A percentile compares a stretch with the other conserved stretches of the same genome.
Conservation (phyloP, 2,329 filamentous ascomycete species). For the Stemphylium lycopersici region DNA sequence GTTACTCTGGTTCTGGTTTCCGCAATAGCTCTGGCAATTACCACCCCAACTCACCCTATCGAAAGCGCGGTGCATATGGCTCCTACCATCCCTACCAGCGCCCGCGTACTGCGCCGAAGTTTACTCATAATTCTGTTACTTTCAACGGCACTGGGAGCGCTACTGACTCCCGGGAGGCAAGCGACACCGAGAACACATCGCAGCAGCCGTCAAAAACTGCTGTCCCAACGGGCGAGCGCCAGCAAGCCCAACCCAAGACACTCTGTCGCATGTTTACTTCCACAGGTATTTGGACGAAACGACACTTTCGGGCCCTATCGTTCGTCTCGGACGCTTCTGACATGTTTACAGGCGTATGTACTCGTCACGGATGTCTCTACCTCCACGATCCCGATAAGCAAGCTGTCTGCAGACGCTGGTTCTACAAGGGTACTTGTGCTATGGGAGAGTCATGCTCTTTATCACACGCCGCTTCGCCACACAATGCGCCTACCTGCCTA, state of each 20-base stretch:
- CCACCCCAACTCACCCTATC: not conserved
- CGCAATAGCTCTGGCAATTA: not conserved
- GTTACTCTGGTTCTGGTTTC: slow-evolving; percentile 4
- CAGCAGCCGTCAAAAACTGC: slow-evolving; percentile 4
- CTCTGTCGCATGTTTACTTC: slow-evolving; percentile 38
- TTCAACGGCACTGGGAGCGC: slow-evolving; percentile 16
- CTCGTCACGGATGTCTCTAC: slow-evolving; percentile 80
- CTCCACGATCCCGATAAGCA: slow-evolving; percentile 85
- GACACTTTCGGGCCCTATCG: slow-evolving; percentile 8
- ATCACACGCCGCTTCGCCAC: slow-evolving; percentile 81
- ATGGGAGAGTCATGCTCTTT: slow-evolving; percentile 84
- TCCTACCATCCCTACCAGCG: slow-evolving; percentile 34
- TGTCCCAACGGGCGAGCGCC: slow-evolving; percentile 7
- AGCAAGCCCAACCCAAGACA: slow-evolving; percentile 13
- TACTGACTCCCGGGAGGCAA: slow-evolving; percentile 7
- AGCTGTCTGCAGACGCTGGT: slow-evolving; percentile 85
- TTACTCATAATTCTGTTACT: slow-evolving; percentile 19
- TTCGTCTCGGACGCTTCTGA: slow-evolving; percentile 22
- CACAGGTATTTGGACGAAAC: slow-evolving; percentile 38
- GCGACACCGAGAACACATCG: not conserved
- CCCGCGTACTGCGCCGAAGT: slow-evolving; percentile 10
- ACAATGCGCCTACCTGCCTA: slow-evolving; percentile 86
- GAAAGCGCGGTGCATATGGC: slow-evolving; percentile 17
- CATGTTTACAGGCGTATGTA: slow-evolving; percentile 71
- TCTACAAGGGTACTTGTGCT: slow-evolving; percentile 78